Percentiles rank a stretch among this genome's conserved stretches.
Evolutionary conservation across 2,329 filamentous ascomycete species (phyloP).

Genomic region (Keithomyces neogunnii): DNA sequence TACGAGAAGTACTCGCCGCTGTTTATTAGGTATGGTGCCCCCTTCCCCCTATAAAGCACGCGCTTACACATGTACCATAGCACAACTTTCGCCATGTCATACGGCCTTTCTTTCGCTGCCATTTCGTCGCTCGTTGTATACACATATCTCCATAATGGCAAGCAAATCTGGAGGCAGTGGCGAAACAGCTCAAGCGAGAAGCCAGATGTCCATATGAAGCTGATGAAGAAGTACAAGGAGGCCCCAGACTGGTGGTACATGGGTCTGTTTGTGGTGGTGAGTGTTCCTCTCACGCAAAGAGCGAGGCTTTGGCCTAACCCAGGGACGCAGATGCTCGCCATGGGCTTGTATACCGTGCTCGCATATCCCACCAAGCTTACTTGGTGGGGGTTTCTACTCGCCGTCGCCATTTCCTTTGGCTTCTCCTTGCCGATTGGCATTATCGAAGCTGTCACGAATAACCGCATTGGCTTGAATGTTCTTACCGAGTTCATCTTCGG

Average conservation of each 20-base stretch:
- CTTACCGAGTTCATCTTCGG: constrained; percentile 67
- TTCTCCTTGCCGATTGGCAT: constrained; percentile 63
- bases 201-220: constrained; percentile 55
- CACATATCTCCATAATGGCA: constrained; percentile 57
- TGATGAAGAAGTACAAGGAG: constrained; percentile 55
- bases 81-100: constrained; percentile 62
- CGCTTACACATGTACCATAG: constrained; percentile 25
- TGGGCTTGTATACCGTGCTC: constrained; percentile 47
- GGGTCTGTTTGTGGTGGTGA: constrained; percentile 44
- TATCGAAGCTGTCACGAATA: constrained; percentile 61
- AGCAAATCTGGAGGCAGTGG: constrained; percentile 57
- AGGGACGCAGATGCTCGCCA: constrained; percentile 38
- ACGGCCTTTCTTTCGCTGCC: constrained; percentile 64
- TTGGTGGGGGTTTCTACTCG: constrained; percentile 66
- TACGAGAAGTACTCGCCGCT: constrained; percentile 61
- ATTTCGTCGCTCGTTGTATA: constrained; percentile 63
- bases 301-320: not conserved
- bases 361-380: constrained; percentile 58
- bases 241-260: constrained; percentile 59
- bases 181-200: constrained; percentile 49
- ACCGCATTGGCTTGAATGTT: constrained; percentile 65
- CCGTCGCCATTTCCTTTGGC: constrained; percentile 53
- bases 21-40: constrained; percentile 43
- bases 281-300: constrained; percentile 13
- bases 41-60: no score